These are phyloP conservation scores for Colletotrichum neosansevieriae DNA, from an alignment of 2,329 filamentous ascomycete genomes.

Conservation along the genomic window DNA sequence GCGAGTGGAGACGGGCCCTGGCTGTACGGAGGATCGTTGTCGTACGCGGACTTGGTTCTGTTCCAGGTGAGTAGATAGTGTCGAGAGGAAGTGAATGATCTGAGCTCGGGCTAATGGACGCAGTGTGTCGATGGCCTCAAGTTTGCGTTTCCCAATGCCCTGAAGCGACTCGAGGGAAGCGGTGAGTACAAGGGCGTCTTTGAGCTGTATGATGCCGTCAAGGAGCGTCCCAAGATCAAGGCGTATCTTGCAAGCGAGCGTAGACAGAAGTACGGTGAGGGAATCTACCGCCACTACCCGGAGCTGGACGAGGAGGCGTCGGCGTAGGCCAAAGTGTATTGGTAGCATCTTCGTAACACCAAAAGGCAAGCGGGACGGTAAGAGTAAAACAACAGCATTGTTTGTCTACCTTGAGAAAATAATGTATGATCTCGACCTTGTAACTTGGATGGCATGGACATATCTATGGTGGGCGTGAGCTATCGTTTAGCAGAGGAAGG, in stretches of 20 bases:
- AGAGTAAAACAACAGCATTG: too few relatives aligned
- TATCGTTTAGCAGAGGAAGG: too few relatives aligned
- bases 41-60: constrained; percentile 79
- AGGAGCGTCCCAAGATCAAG: constrained; percentile 73
- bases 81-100: background rate
- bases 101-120: background rate
- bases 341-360: too few relatives aligned
- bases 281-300: constrained; percentile 79
- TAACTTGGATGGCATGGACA: too few relatives aligned
- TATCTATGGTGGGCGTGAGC: too few relatives aligned
- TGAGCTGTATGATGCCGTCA: constrained; percentile 72
- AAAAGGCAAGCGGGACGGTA: too few relatives aligned
- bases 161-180: constrained; percentile 63
- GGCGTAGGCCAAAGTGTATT: background rate
- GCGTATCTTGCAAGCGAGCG: constrained; percentile 76
- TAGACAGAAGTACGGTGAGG: constrained; percentile 70
- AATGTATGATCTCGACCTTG: too few relatives aligned
- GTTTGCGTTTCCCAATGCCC: constrained; percentile 78
- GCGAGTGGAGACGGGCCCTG: constrained; percentile 70
- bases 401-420: too few relatives aligned
- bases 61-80: constrained; percentile 69
- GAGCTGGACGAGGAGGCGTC: constrained; percentile 70
- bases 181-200: constrained; percentile 73
- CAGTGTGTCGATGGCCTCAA: constrained; percentile 68
- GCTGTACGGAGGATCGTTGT: constrained; percentile 73